A percentile compares a stretch with the other conserved stretches of the same genome.
Conservation (phyloP, 495 filamentous ascomycete genomes). For the Aspergillus bertholletiae region DNA sequence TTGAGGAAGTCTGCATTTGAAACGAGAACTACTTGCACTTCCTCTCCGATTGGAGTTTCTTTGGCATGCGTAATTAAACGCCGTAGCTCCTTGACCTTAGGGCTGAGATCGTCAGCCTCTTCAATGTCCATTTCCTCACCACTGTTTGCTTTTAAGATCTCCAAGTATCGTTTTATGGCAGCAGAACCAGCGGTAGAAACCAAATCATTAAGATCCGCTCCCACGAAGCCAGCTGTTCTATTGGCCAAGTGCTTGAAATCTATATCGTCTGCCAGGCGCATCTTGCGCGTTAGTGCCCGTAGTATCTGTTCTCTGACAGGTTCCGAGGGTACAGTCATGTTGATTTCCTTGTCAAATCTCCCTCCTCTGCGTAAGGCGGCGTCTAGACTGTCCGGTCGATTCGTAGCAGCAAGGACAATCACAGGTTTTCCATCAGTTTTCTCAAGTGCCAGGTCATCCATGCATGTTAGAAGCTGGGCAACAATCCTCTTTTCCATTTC, state of each 20-base stretch:
- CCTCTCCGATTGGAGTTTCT: slow-evolving; percentile 43
- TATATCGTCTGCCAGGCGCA: slow-evolving; percentile 66
- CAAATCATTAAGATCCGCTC: slow-evolving; percentile 84
- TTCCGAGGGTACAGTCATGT: slow-evolving; percentile 91
- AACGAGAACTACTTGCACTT: slow-evolving; percentile 43
- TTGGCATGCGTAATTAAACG: slow-evolving; percentile 53
- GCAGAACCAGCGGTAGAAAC: slow-evolving; percentile 70
- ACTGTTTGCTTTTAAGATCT: slow-evolving; percentile 48
- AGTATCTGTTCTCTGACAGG: slow-evolving; percentile 79
- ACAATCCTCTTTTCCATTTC: slow-evolving; percentile 98
- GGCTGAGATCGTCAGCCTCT: slow-evolving; percentile 31
- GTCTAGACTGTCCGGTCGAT: slow-evolving; percentile 86
- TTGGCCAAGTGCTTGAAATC: slow-evolving; percentile 80
- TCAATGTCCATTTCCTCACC: slow-evolving; percentile 55
- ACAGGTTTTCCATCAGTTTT: slow-evolving; percentile 85
- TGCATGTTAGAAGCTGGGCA: slow-evolving; percentile 84
- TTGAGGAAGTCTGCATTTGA: slow-evolving; percentile 66
- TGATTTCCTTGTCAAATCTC: slow-evolving; percentile 90
- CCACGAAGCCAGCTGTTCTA: slow-evolving; percentile 89
- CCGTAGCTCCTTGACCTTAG: slow-evolving; percentile 46
- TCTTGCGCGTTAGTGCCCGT: slow-evolving; percentile 67
- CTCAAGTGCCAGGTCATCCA: slow-evolving; percentile 79
- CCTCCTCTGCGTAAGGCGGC: slow-evolving; percentile 81
- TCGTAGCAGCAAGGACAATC: slow-evolving; percentile 90
- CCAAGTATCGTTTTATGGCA: slow-evolving; percentile 57